Evolutionary conservation across 176 grass and related monocot species (phyloP).

Genomic region (Oryza glumipatula): DNA sequence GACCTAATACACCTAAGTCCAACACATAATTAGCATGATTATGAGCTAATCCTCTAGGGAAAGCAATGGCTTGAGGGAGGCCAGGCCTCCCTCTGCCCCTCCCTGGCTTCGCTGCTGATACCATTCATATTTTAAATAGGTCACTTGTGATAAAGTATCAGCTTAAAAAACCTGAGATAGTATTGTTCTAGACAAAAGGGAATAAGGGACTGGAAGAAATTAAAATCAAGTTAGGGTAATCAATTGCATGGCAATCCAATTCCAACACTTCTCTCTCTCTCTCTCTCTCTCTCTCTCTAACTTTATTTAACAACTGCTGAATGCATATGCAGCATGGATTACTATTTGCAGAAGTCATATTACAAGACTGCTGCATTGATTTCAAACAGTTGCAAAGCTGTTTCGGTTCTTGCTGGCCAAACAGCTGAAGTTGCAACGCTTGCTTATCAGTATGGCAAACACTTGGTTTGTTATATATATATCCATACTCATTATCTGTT

Average conservation of each 20-base stretch:
- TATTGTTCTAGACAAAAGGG: constrained; percentile 9
- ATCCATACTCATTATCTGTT: constrained; percentile 11
- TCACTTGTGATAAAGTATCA: constrained; percentile 1
- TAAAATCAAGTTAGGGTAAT: neutral
- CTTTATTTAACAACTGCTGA: no score
- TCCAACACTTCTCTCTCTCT: neutral
- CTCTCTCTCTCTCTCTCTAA: neutral
- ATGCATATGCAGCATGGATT: constrained; percentile 49
- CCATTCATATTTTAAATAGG: neutral
- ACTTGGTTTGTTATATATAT: constrained; percentile 63
- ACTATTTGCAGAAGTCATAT: constrained; percentile 93
- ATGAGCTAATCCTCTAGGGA: no score
- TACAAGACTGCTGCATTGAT: constrained; percentile 89
- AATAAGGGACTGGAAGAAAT: neutral
- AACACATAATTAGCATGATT: no score
- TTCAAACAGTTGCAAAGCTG: constrained; percentile 91
- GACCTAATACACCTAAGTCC: no score
- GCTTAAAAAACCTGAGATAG: neutral
- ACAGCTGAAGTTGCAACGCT: constrained; percentile 67
- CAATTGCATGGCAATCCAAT: neutral
- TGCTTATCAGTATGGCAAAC: constrained; percentile 81
- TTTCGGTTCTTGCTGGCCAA: constrained; percentile 75
- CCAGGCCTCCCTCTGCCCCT: no score
- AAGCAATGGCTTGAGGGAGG: no score
- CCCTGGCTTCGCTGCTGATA: no score